Evolutionary conservation across 768 basidiomycete genomes (phyloP).

Genomic region (Podaxis sp.): DNA sequence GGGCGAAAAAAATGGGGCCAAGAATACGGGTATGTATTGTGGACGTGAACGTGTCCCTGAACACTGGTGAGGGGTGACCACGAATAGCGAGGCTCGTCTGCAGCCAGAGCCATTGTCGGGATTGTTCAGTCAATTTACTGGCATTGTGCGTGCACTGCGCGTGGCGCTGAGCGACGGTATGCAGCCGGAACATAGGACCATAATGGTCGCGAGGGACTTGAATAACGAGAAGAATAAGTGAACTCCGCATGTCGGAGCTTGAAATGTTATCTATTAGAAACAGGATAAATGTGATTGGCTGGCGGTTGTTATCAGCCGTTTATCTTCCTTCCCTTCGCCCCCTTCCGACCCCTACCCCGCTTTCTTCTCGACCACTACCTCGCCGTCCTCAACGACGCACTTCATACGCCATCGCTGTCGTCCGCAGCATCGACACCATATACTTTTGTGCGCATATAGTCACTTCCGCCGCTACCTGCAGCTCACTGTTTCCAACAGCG

Average conservation of each 20-base stretch:
- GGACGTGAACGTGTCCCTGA: not conserved
- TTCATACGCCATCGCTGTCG: constrained; percentile 5
- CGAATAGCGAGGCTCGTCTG: not conserved
- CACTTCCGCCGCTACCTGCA: not conserved
- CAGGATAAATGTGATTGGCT: constrained; percentile 21
- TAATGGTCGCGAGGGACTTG: not conserved
- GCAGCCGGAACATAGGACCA: not conserved
- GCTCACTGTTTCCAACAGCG: constrained; percentile 2
- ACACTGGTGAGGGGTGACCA: not conserved
- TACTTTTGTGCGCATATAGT: constrained; percentile 1
- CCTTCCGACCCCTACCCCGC: constrained; percentile 6
- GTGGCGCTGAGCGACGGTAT: not conserved
- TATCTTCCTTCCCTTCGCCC: constrained; percentile 5
- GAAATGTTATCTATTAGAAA: constrained; percentile 14
- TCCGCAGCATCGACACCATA: constrained; percentile 8
- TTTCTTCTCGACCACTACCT: constrained; percentile 18
- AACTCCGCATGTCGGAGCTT: constrained; percentile 9
- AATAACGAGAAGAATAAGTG: not conserved
- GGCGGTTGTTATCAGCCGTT: constrained; percentile 14
- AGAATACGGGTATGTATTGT: not conserved
- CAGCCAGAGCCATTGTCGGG: not conserved
- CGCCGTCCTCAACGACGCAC: constrained; percentile 14
- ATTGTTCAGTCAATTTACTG: not conserved
- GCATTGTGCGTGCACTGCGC: not conserved
- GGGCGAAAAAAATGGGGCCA: not conserved